A percentile compares a stretch with the other conserved stretches of the same genome.
Conservation (phyloP, 2,329 filamentous ascomycete genomes). For the Drechslerella coelobrocha region DNA sequence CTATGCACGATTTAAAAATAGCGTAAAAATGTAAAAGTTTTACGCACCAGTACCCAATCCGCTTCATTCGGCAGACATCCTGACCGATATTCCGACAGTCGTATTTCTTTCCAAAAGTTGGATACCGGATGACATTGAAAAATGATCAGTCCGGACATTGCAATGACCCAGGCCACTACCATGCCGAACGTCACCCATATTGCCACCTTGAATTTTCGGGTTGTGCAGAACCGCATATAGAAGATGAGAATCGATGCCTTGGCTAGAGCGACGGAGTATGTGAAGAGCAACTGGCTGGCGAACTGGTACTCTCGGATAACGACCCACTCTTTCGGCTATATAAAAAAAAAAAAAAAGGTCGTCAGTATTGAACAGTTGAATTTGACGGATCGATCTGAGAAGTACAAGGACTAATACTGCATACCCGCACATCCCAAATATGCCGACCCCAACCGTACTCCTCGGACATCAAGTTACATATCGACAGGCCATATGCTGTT, state of each 20-base stretch:
- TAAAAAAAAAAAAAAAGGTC: neutral
- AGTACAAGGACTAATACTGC: neutral
- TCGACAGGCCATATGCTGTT: conserved; percentile 42
- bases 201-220: conserved; percentile 34
- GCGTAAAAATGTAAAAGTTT: neutral
- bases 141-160: conserved; percentile 43
- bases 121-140: conserved; percentile 47
- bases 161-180: conserved; percentile 32
- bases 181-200: conserved; percentile 41
- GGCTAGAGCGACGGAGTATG: conserved; percentile 44
- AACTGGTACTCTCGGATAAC: conserved; percentile 46
- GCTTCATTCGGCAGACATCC: conserved; percentile 43
- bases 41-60: conserved; percentile 39
- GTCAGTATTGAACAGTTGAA: neutral
- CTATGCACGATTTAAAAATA: neutral
- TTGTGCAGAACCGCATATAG: conserved; percentile 48
- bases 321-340: conserved; percentile 38
- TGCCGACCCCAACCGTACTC: conserved; percentile 49
- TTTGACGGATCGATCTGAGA: neutral
- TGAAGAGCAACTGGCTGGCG: conserved; percentile 39
- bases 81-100: conserved; percentile 17
- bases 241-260: conserved; percentile 47
- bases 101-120: conserved; percentile 48
- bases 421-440: conserved; percentile 47
- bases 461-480: conserved; percentile 42